Evolutionary conservation across 352 stramenopile species (phyloP).

Genomic region (Globisporangium echinulatum): DNA sequence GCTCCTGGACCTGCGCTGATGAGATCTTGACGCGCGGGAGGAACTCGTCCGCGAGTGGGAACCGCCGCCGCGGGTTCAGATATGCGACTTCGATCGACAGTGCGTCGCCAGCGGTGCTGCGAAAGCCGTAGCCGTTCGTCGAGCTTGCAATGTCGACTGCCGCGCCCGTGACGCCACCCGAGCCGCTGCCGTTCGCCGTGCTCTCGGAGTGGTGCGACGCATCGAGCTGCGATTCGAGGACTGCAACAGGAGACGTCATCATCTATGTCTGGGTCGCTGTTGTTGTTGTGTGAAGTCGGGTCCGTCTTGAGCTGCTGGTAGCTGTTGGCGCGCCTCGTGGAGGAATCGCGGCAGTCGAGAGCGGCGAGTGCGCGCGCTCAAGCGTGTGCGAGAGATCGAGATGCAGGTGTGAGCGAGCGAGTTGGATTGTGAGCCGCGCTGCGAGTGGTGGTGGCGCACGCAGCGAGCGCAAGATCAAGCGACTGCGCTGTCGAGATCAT

Average conservation of each 20-base stretch:
- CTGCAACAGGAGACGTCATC: neutral
- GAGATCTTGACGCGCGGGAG: slow-evolving; percentile 39
- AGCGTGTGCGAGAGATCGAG: neutral
- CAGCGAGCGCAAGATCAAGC: too few relatives aligned
- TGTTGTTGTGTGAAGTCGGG: neutral
- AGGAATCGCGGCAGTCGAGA: neutral
- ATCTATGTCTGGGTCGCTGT: neutral
- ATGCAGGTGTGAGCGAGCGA: too few relatives aligned
- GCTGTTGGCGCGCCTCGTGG: neutral
- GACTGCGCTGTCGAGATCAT: too few relatives aligned
- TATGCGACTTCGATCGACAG: slow-evolving; percentile 59
- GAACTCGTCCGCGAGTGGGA: slow-evolving; percentile 46
- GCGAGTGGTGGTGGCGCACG: too few relatives aligned
- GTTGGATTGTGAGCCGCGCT: too few relatives aligned
- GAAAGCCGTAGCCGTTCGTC: slow-evolving; percentile 44
- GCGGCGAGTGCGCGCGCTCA: neutral
- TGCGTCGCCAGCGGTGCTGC: slow-evolving; percentile 38
- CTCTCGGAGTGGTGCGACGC: slow-evolving; percentile 1
- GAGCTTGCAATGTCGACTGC: slow-evolving; percentile 29
- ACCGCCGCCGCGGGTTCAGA: slow-evolving; percentile 49
- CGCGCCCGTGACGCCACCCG: slow-evolving; percentile 14
- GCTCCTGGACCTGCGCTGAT: slow-evolving; percentile 29
- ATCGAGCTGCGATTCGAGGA: neutral
- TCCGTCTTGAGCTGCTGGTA: slow-evolving; percentile 9
- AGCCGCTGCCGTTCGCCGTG: slow-evolving; percentile 15